These are phyloP conservation scores for Rhizopogon salebrosus DNA, from an alignment of 768 basidiomycete genomes.

Conservation along the genomic window DNA sequence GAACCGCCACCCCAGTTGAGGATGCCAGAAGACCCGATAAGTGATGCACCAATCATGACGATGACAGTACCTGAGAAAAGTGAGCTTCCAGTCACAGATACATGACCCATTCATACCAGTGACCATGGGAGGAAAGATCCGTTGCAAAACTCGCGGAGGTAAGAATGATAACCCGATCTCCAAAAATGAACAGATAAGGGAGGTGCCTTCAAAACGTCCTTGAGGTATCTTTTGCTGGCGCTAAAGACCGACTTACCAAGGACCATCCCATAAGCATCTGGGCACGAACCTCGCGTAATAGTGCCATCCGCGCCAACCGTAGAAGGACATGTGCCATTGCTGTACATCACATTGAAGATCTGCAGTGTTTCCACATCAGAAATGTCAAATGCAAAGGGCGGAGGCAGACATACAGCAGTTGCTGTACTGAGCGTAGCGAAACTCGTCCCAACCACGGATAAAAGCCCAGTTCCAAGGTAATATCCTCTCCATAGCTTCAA, in stretches of 20 bases:
- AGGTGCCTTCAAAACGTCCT: slow-evolving; percentile 46
- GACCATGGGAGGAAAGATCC: slow-evolving; percentile 76
- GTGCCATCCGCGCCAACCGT: slow-evolving; percentile 53
- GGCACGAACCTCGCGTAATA: slow-evolving; percentile 56
- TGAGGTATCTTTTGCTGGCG: background rate
- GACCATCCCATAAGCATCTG: slow-evolving; percentile 76
- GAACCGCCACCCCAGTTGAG: slow-evolving; percentile 84
- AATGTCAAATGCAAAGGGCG: background rate
- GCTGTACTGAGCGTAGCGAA: slow-evolving; percentile 77
- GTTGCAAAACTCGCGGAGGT: slow-evolving; percentile 55
- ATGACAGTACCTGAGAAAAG: slow-evolving; percentile 59
- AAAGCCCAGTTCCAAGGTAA: slow-evolving; percentile 73
- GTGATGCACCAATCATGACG: slow-evolving; percentile 72
- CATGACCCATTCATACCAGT: slow-evolving; percentile 40
- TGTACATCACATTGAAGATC: slow-evolving; percentile 77
- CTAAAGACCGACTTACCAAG: slow-evolving; percentile 41
- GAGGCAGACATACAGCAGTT: slow-evolving; percentile 42
- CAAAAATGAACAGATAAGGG: slow-evolving; percentile 71
- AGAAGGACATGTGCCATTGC: slow-evolving; percentile 70
- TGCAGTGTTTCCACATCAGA: slow-evolving; percentile 15
- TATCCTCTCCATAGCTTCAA: slow-evolving; percentile 56
- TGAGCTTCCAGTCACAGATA: background rate
- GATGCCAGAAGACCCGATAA: slow-evolving; percentile 71
- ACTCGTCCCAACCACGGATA: slow-evolving; percentile 78
- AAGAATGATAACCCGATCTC: slow-evolving; percentile 78